phyloP scores from a whole-genome alignment of 306 rosid genomes.

The Hippophae tibetana region DNA sequence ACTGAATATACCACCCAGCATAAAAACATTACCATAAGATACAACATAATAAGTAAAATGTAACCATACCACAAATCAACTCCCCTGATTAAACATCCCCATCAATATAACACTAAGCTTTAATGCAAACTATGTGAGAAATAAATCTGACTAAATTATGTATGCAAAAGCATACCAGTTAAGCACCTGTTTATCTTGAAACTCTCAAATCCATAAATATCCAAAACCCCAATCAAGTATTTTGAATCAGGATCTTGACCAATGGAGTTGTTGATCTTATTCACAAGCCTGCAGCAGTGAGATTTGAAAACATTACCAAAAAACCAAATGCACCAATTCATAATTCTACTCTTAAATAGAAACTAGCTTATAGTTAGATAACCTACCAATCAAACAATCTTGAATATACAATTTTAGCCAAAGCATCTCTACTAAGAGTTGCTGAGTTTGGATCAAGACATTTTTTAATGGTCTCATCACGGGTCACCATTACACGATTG shows the following conservation, averaged over 20 bases:
- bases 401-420: conserved; percentile 85
- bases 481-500: conserved; percentile 86
- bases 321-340: conserved; percentile 2
- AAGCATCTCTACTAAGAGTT: conserved; percentile 71
- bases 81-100: conserved; percentile 10
- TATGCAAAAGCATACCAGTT: conserved; percentile 47
- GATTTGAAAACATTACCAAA: conserved; percentile 15
- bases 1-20: background rate
- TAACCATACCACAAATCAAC: conserved; percentile 11
- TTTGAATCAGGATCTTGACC: conserved; percentile 86
- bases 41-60: background rate
- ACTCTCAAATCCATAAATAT: conserved; percentile 99
- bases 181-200: conserved; percentile 99
- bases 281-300: conserved; percentile 62
- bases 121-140: conserved; percentile 14
- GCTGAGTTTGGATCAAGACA: conserved; percentile 66
- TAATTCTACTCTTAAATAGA: background rate
- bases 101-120: conserved; percentile 14
- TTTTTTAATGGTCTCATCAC: conserved; percentile 85
- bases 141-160: conserved; percentile 29
- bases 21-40: background rate
- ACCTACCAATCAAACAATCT: conserved; percentile 85
- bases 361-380: conserved; percentile 3
- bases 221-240: conserved; percentile 81
- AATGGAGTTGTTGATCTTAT: conserved; percentile 75